Evolutionary conservation across 805 yeast genomes (phyloP).

Genomic region (Wickerhamiella lipophila): DNA sequence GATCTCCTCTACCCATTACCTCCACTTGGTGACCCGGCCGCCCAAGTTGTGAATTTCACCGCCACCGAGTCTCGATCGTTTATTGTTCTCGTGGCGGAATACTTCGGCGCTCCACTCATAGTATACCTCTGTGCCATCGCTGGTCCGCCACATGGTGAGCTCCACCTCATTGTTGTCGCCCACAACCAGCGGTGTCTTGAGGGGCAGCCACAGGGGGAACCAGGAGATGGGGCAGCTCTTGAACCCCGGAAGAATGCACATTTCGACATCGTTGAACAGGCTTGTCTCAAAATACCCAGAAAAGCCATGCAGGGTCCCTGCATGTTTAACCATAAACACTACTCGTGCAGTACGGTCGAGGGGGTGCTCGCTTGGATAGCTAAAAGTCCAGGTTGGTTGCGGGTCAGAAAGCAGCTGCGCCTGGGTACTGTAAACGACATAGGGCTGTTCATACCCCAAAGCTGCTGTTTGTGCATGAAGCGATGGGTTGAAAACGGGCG

Average conservation of each 20-base stretch:
- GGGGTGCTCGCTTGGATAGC: slow-evolving; percentile 35
- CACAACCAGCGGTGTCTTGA: slow-evolving; percentile 40
- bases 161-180: slow-evolving; percentile 45
- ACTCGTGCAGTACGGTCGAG: slow-evolving; percentile 23
- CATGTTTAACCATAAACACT: slow-evolving; percentile 35
- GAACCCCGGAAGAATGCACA: slow-evolving; percentile 34
- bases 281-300: slow-evolving; percentile 63
- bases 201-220: slow-evolving; percentile 57
- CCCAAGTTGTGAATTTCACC: neutral
- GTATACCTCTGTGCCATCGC: slow-evolving; percentile 39
- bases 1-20: too few relatives aligned
- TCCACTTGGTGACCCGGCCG: neutral
- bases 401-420: slow-evolving; percentile 35
- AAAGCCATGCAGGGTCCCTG: slow-evolving; percentile 56
- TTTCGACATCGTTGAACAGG: slow-evolving; percentile 45
- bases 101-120: slow-evolving; percentile 42
- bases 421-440: slow-evolving; percentile 33
- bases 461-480: slow-evolving; percentile 26
- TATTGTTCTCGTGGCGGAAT: neutral
- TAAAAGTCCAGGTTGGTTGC: slow-evolving; percentile 48
- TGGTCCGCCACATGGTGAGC: slow-evolving; percentile 39
- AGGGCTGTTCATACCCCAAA: slow-evolving; percentile 26
- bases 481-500: slow-evolving; percentile 54
- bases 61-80: neutral
- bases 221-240: slow-evolving; percentile 41